Evolutionary conservation across 1,284 basidiomycete genomes (phyloP), one percentile per base, ranked within the genome.

Genomic region (Hymenochaete sp.): DNA sequence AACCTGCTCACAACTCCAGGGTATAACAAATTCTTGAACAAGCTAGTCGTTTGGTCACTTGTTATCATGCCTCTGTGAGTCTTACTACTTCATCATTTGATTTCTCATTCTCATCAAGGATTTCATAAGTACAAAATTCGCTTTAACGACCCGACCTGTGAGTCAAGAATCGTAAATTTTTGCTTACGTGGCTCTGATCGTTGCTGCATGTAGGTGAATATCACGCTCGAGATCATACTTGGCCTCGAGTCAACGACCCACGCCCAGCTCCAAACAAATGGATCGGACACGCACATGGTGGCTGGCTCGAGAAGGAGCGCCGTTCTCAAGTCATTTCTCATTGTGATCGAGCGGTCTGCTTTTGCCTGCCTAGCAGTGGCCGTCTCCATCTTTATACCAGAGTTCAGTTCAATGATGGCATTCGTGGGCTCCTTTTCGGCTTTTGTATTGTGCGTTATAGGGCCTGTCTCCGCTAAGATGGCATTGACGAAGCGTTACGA

Each of bases 351-450:
- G 57, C 74, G 88, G 39, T 59, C 82, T 19, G 52, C 65, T 38
- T 64, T 91, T 25, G 77, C 82, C 0, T 53, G 73, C 7, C 53
- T 79, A 35, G 72, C 82, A 16, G 79, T 92, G 14, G 59, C 66
- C 22, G 76, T 83, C 28, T 91, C 89, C 2, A 80, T 93, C 50
- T 60, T 81, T 47, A 66, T 96, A 32, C 93, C 93, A 1, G 77
- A 87, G 45, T 96, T 97, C 60, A 84, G 84, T 53, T 75, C 81
- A 18, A 75, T 93, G 59, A 93, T 97, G 89, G 86, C 86, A 10
- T 90, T 93, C 61, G 67, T 95, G 28, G 92, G 93, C 3, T 82
- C 82, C 25, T 93, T 92, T 61, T 79, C 84, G 28, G 84, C 90
- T 0, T 93, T 93, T 59, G 66, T 85, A 53, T 76, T 92, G 26